Evolutionary conservation across 2,329 filamentous ascomycete species (phyloP).

Genomic region (Cadophora luteo-olivacea): DNA sequence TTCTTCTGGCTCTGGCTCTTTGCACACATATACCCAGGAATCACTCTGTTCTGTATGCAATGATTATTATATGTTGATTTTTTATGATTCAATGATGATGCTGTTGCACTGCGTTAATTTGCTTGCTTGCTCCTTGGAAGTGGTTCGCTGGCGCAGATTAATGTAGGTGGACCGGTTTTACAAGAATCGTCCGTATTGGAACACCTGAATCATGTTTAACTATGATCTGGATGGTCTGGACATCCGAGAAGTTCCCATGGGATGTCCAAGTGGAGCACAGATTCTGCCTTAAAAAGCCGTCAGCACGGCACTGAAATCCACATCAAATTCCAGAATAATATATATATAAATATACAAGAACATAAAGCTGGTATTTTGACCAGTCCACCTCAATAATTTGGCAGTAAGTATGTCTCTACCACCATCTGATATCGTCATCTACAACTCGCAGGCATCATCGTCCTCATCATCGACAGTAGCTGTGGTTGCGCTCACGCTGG

Average conservation of each 20-base stretch:
- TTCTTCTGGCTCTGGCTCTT: conserved; percentile 7
- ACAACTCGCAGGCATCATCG: conserved; percentile 9
- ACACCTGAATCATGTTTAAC: too few species aligned
- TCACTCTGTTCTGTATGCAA: conserved; percentile 17
- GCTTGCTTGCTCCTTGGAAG: background rate
- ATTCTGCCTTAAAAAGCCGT: background rate
- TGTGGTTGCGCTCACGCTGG: background rate
- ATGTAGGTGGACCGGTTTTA: background rate
- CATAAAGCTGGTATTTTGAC: background rate
- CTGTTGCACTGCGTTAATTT: background rate
- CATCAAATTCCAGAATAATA: background rate
- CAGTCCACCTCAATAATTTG: background rate
- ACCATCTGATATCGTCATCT: background rate
- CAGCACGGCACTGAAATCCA: background rate
- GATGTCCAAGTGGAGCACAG: background rate
- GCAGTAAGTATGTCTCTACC: background rate
- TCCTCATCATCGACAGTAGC: conserved; percentile 4
- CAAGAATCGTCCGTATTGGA: too few species aligned
- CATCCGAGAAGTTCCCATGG: background rate
- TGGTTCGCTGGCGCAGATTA: background rate
- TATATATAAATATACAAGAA: conserved; percentile 2
- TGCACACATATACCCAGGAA: conserved; percentile 29
- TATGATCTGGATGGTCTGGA: too few species aligned
- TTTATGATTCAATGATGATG: background rate
- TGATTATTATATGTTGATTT: conserved; percentile 1